These are phyloP conservation scores for Trametes hirsuta DNA, from an alignment of 1,284 basidiomycete species.

Conservation along the genomic window DNA sequence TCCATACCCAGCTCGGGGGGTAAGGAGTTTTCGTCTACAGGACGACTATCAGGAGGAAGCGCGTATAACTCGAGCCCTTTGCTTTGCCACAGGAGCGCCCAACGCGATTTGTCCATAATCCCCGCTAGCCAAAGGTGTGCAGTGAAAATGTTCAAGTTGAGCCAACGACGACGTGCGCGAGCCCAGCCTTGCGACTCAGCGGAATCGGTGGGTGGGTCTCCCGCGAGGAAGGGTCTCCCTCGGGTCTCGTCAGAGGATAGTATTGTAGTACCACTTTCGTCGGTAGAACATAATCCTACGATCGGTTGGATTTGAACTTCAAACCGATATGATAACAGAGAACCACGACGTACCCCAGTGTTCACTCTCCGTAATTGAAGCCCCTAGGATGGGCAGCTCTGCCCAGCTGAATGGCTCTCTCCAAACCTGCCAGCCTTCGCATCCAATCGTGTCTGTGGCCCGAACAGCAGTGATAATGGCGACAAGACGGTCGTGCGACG, in stretches of 20 bases:
- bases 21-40: background rate
- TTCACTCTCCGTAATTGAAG: too few relatives aligned
- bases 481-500: background rate
- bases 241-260: too few relatives aligned
- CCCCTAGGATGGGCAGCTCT: background rate
- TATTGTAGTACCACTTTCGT: too few relatives aligned
- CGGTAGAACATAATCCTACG: too few relatives aligned
- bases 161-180: background rate
- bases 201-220: background rate
- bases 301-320: too few relatives aligned
- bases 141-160: background rate
- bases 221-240: background rate
- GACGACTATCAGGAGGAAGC: background rate
- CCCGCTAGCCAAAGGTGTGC: background rate
- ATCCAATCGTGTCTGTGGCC: background rate
- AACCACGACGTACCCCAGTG: too few relatives aligned
- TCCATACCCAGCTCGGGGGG: slow-evolving; percentile 11
- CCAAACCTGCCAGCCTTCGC: background rate
- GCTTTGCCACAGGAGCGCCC: background rate
- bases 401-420: background rate
- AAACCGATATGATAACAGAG: too few relatives aligned
- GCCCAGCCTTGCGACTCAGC: background rate
- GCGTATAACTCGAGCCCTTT: background rate
- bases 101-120: background rate
- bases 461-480: background rate